These are phyloP conservation scores for Magnolia officinalis DNA, from an alignment of 164 flowering plant species.

Conservation along the genomic window DNA sequence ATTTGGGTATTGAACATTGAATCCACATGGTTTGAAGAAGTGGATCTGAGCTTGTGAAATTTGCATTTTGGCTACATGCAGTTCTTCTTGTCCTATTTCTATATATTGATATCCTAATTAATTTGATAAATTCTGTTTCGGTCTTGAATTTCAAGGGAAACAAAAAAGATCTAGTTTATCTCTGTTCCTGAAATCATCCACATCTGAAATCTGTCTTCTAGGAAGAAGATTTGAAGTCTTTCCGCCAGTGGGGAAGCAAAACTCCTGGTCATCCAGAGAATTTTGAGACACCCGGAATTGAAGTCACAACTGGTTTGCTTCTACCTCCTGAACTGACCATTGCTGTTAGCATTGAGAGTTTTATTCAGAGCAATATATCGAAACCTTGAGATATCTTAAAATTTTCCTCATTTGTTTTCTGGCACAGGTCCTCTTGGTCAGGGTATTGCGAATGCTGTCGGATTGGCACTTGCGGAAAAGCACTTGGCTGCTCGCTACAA, in stretches of 20 bases:
- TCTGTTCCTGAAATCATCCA: not conserved
- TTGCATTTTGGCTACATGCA: not conserved
- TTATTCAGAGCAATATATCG: not conserved
- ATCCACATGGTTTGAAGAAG: not conserved
- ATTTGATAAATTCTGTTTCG: not conserved
- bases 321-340: not conserved
- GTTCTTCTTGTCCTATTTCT: not conserved
- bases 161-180: not conserved
- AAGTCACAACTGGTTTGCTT: slow-evolving; percentile 93
- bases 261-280: slow-evolving; percentile 99
- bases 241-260: slow-evolving; percentile 98
- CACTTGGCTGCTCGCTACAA: slow-evolving; percentile 96
- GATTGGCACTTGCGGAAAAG: slow-evolving; percentile 96
- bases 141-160: not conserved
- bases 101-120: not conserved
- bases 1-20: not conserved
- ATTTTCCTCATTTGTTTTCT: not conserved
- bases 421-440: slow-evolving; percentile 95
- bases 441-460: slow-evolving; percentile 95
- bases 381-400: not conserved
- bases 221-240: slow-evolving; percentile 90
- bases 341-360: not conserved
- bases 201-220: slow-evolving; percentile 14
- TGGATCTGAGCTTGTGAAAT: not conserved
- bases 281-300: slow-evolving; percentile 96